Evolutionary conservation across 2,329 filamentous ascomycete genomes (phyloP).

Genomic region (Ploettnerulaceae sp.): DNA sequence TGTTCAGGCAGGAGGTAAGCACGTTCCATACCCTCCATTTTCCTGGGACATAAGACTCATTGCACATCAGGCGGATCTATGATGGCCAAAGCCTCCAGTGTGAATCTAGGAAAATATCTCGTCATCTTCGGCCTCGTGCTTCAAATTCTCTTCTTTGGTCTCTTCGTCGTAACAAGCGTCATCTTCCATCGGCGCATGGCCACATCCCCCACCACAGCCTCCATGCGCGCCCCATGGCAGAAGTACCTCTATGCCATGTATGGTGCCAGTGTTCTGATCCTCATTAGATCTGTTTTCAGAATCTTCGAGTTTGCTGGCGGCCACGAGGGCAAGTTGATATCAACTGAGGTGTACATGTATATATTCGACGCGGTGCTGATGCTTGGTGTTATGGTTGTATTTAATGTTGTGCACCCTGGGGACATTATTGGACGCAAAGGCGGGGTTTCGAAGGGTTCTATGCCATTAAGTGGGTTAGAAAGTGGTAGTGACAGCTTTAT

Average conservation of each 20-base stretch:
- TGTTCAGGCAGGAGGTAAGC: conserved; percentile 37
- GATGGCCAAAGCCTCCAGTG: conserved; percentile 27
- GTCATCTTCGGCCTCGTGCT: conserved; percentile 44
- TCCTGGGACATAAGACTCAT: neutral
- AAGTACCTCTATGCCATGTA: conserved; percentile 41
- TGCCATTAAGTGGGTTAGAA: neutral
- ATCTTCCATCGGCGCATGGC: conserved; percentile 42
- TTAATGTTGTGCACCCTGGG: conserved; percentile 35
- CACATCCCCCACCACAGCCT: conserved; percentile 25
- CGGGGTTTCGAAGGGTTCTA: neutral
- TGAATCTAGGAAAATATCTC: conserved; percentile 36
- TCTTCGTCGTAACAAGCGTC: conserved; percentile 41
- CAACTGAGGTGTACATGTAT: conserved; percentile 40
- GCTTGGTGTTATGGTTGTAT: conserved; percentile 35
- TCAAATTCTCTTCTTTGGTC: conserved; percentile 46
- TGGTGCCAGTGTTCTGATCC: conserved; percentile 39
- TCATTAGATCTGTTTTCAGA: conserved; percentile 43
- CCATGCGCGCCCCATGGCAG: conserved; percentile 25
- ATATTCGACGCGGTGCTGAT: conserved; percentile 40
- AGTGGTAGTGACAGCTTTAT: conserved; percentile 4
- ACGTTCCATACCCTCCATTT: neutral
- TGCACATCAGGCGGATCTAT: conserved; percentile 24
- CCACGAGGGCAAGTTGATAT: conserved; percentile 33
- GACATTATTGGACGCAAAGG: conserved; percentile 20
- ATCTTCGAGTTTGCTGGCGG: conserved; percentile 44